phyloP scores from a whole-genome alignment of 257 asterid species.

The Asclepias syriaca region DNA sequence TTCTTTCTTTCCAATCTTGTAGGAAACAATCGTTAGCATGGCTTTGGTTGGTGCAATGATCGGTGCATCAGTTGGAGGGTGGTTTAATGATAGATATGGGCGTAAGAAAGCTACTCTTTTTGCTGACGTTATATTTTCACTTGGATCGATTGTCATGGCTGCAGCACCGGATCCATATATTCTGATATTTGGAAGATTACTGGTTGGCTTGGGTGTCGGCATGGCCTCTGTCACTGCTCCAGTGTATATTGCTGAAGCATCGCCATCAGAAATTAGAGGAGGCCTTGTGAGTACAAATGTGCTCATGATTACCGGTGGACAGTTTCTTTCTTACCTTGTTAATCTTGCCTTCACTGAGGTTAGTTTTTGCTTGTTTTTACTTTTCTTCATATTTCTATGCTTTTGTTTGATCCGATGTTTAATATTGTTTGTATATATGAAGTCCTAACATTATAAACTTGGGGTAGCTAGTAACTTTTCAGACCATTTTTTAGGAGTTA shows the following conservation, averaged over 20 bases:
- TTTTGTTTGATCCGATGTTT: not conserved
- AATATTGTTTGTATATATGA: not conserved
- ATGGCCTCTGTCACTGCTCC: constrained; percentile 98
- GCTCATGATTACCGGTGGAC: constrained; percentile 97
- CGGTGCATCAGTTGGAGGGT: constrained; percentile 90
- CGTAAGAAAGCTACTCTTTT: constrained; percentile 86
- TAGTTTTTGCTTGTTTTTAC: constrained; percentile 23
- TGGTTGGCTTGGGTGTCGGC: constrained; percentile 86
- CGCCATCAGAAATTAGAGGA: constrained; percentile 92
- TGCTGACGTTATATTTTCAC: constrained; percentile 74
- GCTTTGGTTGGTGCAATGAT: constrained; percentile 92
- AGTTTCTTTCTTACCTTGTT: constrained; percentile 89
- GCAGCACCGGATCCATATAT: constrained; percentile 75
- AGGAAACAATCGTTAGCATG: constrained; percentile 99
- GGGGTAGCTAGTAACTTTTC: too few relatives aligned
- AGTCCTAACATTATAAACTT: too few relatives aligned
- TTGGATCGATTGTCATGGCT: constrained; percentile 91
- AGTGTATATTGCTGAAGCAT: constrained; percentile 87
- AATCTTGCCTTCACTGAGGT: constrained; percentile 97
- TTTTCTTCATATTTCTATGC: constrained; percentile 1
- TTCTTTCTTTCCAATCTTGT: constrained; percentile 15
- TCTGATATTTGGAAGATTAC: constrained; percentile 73
- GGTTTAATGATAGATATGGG: constrained; percentile 83
- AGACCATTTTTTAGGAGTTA: not conserved
- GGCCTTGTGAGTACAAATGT: constrained; percentile 95